Evolutionary conservation across 2,329 filamentous ascomycete species (phyloP).

Genomic region (Xylariaceae sp.): DNA sequence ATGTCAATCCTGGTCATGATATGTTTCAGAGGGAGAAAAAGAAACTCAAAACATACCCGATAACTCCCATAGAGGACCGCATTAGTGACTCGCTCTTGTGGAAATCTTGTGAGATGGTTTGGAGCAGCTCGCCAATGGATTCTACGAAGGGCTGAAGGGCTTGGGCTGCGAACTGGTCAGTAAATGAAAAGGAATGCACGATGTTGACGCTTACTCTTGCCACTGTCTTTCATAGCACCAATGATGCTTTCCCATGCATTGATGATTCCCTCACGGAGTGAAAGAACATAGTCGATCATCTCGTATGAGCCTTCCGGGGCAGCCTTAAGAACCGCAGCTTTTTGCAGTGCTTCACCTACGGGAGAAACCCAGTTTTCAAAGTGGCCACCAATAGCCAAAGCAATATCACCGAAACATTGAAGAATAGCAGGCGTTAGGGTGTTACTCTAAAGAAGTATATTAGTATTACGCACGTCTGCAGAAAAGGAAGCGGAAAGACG

Average conservation of each 20-base stretch:
- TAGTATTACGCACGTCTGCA: slow-evolving; percentile 3
- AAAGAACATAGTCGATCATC: slow-evolving; percentile 95
- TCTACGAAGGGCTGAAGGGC: slow-evolving; percentile 75
- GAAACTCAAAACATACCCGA: slow-evolving; percentile 65
- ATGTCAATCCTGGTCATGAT: slow-evolving; percentile 3
- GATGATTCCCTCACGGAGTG: slow-evolving; percentile 95
- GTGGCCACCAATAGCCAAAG: slow-evolving; percentile 83
- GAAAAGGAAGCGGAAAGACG: neutral
- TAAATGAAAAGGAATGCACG: slow-evolving; percentile 11
- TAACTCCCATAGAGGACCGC: slow-evolving; percentile 93
- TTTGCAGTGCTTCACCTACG: slow-evolving; percentile 90
- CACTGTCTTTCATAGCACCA: slow-evolving; percentile 82
- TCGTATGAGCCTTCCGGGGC: slow-evolving; percentile 82
- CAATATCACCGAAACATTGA: slow-evolving; percentile 97
- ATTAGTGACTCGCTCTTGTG: slow-evolving; percentile 91
- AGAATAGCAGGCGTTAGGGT: slow-evolving; percentile 82
- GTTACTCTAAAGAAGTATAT: too few relatives aligned
- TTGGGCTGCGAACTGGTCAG: slow-evolving; percentile 52
- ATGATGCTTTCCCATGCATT: slow-evolving; percentile 98
- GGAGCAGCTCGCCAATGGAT: slow-evolving; percentile 83
- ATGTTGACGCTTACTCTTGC: slow-evolving; percentile 59
- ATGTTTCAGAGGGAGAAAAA: neutral
- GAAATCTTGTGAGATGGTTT: slow-evolving; percentile 73
- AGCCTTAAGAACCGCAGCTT: slow-evolving; percentile 80
- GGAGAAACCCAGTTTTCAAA: slow-evolving; percentile 93